phyloP scores from a whole-genome alignment of 257 asterid genomes.

The Gentiana dahurica region DNA sequence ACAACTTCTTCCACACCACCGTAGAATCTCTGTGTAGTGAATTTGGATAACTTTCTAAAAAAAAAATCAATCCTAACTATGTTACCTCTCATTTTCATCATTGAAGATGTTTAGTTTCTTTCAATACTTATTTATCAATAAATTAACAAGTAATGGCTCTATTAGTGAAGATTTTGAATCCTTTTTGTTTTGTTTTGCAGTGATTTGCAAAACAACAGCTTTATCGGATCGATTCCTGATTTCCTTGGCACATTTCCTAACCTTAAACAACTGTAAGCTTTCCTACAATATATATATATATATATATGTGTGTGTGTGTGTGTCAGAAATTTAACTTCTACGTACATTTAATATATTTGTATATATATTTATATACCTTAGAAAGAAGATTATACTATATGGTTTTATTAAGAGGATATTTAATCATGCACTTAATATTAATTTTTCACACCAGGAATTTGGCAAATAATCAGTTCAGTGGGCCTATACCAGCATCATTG shows the following conservation, averaged over 20 bases:
- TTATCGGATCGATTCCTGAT: conserved; percentile 52
- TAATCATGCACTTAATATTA: neutral
- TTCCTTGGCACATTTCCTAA: conserved; percentile 40
- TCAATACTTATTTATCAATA: no score
- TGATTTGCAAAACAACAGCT: conserved; percentile 38
- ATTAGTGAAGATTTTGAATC: neutral
- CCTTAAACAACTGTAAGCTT: conserved; percentile 40
- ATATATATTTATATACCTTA: no score
- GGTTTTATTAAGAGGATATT: neutral
- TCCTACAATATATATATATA: no score
- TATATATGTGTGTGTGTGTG: no score
- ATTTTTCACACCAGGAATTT: conserved; percentile 34
- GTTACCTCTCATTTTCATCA: no score
- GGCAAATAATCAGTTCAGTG: conserved; percentile 40
- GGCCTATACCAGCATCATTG: conserved; percentile 42
- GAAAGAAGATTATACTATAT: no score
- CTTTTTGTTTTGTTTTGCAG: conserved; percentile 17
- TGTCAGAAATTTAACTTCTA: neutral
- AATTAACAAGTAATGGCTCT: no score
- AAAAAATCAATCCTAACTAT: no score
- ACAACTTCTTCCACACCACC: no score
- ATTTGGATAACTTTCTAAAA: no score
- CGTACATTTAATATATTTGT: neutral
- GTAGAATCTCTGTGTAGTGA: no score
- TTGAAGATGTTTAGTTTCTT: no score